These are phyloP conservation scores for Orbilia javanica DNA, from an alignment of 2,329 filamentous ascomycete genomes.

Conservation along the genomic window DNA sequence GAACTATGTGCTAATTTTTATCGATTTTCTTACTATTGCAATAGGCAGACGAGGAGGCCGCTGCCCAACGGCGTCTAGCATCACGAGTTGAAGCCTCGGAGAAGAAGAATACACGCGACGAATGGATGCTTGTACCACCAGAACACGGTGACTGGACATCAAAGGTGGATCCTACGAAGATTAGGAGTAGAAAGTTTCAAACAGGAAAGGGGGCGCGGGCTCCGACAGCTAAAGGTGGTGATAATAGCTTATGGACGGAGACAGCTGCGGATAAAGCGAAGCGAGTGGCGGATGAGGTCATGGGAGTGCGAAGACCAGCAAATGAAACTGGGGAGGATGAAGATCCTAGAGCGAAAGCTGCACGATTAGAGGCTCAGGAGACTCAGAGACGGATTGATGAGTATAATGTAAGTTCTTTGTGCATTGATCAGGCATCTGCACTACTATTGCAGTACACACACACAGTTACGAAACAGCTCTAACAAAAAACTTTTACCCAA, in stretches of 20 bases:
- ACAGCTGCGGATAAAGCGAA: slow-evolving; percentile 88
- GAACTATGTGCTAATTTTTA: slow-evolving; percentile 14
- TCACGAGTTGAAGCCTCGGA: slow-evolving; percentile 64
- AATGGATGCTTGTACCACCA: slow-evolving; percentile 84
- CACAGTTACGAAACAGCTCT: slow-evolving; percentile 58
- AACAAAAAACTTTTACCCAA: neutral
- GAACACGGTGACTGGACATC: slow-evolving; percentile 70
- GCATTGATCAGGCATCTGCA: neutral
- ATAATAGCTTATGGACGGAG: slow-evolving; percentile 85
- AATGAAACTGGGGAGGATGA: slow-evolving; percentile 58
- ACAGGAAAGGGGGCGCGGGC: slow-evolving; percentile 73
- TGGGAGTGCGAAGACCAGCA: slow-evolving; percentile 73
- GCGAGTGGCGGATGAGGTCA: slow-evolving; percentile 82
- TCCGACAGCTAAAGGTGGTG: slow-evolving; percentile 65
- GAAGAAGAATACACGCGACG: slow-evolving; percentile 76
- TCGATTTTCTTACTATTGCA: slow-evolving; percentile 14
- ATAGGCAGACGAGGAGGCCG: slow-evolving; percentile 60
- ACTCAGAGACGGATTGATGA: slow-evolving; percentile 70
- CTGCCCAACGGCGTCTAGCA: slow-evolving; percentile 62
- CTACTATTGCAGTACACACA: slow-evolving; percentile 1
- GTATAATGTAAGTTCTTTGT: slow-evolving; percentile 70
- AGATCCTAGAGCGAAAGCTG: slow-evolving; percentile 59
- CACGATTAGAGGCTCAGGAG: slow-evolving; percentile 64
- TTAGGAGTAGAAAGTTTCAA: slow-evolving; percentile 85
- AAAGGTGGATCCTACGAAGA: slow-evolving; percentile 83